A percentile compares a stretch with the other conserved stretches of the same genome.
phyloP scores from a whole-genome alignment of 2,329 filamentous ascomycete species.

The Penicillium vulpinum region DNA sequence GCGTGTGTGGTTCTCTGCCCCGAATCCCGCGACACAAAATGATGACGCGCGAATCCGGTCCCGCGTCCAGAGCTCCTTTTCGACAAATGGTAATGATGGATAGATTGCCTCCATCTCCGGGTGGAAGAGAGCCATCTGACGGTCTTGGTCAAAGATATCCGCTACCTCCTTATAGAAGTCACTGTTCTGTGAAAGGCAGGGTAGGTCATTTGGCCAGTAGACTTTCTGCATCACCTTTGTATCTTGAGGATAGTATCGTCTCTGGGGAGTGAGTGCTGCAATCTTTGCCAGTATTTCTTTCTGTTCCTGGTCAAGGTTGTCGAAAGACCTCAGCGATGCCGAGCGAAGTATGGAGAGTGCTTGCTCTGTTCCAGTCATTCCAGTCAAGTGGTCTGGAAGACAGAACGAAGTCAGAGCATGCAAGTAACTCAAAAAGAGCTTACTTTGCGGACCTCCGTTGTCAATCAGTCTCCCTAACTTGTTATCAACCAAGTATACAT shows the following conservation, averaged over 20 bases:
- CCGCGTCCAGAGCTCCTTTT: slow-evolving; percentile 24
- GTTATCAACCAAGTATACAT: slow-evolving; percentile 53
- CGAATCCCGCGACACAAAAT: slow-evolving; percentile 38
- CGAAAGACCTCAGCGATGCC: slow-evolving; percentile 52
- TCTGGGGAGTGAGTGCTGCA: slow-evolving; percentile 45
- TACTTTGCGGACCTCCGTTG: slow-evolving; percentile 54
- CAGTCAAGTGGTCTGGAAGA: slow-evolving; percentile 37
- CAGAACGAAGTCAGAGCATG: slow-evolving; percentile 41
- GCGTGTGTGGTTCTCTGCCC: slow-evolving; percentile 39
- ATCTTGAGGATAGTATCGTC: too few relatives aligned
- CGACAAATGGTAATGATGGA: not conserved
- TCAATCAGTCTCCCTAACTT: slow-evolving; percentile 53
- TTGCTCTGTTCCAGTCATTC: slow-evolving; percentile 33
- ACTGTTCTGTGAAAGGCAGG: slow-evolving; percentile 49
- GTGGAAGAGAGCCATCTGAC: slow-evolving; percentile 13
- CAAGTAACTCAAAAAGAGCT: slow-evolving; percentile 51
- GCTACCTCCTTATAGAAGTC: slow-evolving; percentile 41
- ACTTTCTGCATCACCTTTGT: slow-evolving; percentile 57
- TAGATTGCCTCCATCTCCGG: too few relatives aligned
- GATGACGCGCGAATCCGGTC: slow-evolving; percentile 34
- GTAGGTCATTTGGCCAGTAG: slow-evolving; percentile 44
- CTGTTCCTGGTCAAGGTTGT: slow-evolving; percentile 40
- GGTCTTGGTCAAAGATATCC: slow-evolving; percentile 39
- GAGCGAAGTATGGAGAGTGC: slow-evolving; percentile 37
- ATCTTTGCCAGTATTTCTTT: not conserved